Evolutionary conservation across 163 green algal genomes (phyloP).

Genomic region (Coccomyxa subellipsoidea): DNA sequence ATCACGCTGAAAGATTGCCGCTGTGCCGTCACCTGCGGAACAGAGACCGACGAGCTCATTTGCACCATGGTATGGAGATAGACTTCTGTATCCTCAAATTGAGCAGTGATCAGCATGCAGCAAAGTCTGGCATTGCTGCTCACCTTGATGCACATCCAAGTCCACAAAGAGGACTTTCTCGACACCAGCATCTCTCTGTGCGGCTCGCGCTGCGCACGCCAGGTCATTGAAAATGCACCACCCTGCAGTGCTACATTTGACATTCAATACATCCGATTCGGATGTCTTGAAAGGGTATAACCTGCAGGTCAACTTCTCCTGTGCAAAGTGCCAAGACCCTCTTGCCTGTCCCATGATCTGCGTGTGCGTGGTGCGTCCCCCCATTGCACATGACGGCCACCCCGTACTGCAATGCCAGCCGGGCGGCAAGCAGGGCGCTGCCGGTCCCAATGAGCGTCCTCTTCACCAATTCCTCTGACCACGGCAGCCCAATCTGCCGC

Average conservation of each 20-base stretch:
- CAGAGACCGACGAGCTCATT: too few relatives aligned
- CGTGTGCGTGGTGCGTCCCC: slow-evolving; percentile 62
- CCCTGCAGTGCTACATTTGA: slow-evolving; percentile 22
- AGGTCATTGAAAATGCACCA: slow-evolving; percentile 72
- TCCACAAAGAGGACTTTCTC: slow-evolving; percentile 39
- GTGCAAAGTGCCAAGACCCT: too few relatives aligned
- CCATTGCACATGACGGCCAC: slow-evolving; percentile 56
- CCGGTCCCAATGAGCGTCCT: slow-evolving; percentile 51
- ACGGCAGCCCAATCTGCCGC: slow-evolving; percentile 52
- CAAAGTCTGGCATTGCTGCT: neutral
- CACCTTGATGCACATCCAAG: slow-evolving; percentile 41
- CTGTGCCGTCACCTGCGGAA: slow-evolving; percentile 34
- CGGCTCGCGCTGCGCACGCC: slow-evolving; percentile 42
- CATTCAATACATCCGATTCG: too few relatives aligned
- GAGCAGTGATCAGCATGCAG: too few relatives aligned
- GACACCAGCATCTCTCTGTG: slow-evolving; percentile 49
- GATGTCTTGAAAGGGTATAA: too few relatives aligned
- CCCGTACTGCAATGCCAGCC: slow-evolving; percentile 50
- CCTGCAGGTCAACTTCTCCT: too few relatives aligned
- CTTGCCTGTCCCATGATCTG: slow-evolving; percentile 34
- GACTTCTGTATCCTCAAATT: too few relatives aligned
- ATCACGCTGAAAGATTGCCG: slow-evolving; percentile 37
- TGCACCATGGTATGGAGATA: too few relatives aligned
- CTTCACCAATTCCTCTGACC: slow-evolving; percentile 41
- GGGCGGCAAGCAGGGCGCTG: slow-evolving; percentile 44